These are phyloP conservation scores for Suillus lakei DNA, from an alignment of 768 basidiomycete species.

Conservation along the genomic window DNA sequence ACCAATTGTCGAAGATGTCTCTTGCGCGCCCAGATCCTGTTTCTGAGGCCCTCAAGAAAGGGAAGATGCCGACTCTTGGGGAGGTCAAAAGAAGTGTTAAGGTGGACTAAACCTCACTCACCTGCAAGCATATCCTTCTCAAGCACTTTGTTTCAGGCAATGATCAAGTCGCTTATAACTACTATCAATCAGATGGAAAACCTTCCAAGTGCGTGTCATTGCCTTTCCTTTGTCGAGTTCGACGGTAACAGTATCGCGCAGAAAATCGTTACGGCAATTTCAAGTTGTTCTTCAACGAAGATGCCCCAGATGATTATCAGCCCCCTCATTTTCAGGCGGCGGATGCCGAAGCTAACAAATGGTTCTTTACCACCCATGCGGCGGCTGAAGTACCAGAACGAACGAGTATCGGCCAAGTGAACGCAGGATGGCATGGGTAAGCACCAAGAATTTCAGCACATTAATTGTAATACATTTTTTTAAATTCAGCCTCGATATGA, in stretches of 20 bases:
- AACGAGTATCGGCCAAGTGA: slow-evolving; percentile 66
- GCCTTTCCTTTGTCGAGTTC: slow-evolving; percentile 5
- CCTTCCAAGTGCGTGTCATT: slow-evolving; percentile 65
- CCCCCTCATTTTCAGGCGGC: slow-evolving; percentile 80
- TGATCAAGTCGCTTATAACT: slow-evolving; percentile 78
- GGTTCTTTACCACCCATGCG: slow-evolving; percentile 83
- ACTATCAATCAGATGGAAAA: slow-evolving; percentile 82
- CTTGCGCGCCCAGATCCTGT: slow-evolving; percentile 60
- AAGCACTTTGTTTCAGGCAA: slow-evolving; percentile 46
- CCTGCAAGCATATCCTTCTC: background rate
- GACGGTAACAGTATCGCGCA: slow-evolving; percentile 28
- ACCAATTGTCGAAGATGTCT: slow-evolving; percentile 57
- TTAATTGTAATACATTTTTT: slow-evolving; percentile 3
- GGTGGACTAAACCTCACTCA: slow-evolving; percentile 39
- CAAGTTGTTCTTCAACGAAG: slow-evolving; percentile 83
- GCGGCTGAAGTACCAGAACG: slow-evolving; percentile 75
- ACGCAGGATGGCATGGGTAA: slow-evolving; percentile 78
- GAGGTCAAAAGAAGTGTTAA: slow-evolving; percentile 86
- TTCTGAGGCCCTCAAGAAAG: slow-evolving; percentile 58
- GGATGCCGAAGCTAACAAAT: slow-evolving; percentile 72
- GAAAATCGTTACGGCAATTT: slow-evolving; percentile 87
- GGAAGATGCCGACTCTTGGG: slow-evolving; percentile 70
- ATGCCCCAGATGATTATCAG: slow-evolving; percentile 82
- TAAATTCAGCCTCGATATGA: slow-evolving; percentile 68
- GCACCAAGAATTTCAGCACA: background rate